These are phyloP conservation scores for Alternaria conjuncta DNA, from an alignment of 2,329 filamentous ascomycete genomes.

Conservation along the genomic window DNA sequence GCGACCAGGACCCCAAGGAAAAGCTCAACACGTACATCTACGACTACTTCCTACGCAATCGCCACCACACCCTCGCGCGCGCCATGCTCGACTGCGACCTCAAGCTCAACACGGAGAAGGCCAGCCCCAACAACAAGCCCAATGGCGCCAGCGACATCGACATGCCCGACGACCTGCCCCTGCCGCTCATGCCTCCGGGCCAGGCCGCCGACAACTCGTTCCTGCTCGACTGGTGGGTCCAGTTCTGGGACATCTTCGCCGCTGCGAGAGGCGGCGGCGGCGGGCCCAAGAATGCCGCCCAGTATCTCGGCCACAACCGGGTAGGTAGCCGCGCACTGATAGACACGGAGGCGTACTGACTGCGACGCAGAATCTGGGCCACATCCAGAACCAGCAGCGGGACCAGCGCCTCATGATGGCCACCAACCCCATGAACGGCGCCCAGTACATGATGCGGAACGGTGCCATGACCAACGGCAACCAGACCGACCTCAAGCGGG, in stretches of 20 bases:
- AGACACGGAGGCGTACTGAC: constrained; percentile 19
- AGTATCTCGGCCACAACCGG: constrained; percentile 84
- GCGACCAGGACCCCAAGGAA: constrained; percentile 50
- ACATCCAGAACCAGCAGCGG: constrained; percentile 69
- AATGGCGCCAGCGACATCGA: constrained; percentile 75
- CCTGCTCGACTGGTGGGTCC: constrained; percentile 94
- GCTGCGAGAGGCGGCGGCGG: constrained; percentile 70
- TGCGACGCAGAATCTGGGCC: constrained; percentile 65
- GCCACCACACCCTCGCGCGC: constrained; percentile 83
- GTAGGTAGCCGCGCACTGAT: constrained; percentile 58
- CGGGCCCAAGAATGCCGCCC: constrained; percentile 53
- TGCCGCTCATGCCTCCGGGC: constrained; percentile 68
- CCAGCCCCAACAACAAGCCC: constrained; percentile 71
- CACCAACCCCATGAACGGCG: constrained; percentile 57
- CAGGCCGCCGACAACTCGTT: constrained; percentile 77
- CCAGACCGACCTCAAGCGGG: constrained; percentile 70
- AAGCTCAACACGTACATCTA: constrained; percentile 87
- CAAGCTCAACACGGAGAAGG: constrained; percentile 66
- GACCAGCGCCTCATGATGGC: constrained; percentile 75
- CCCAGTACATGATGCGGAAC: constrained; percentile 61
- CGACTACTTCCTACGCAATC: constrained; percentile 86
- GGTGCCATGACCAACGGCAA: constrained; percentile 64
- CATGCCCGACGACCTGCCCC: constrained; percentile 84
- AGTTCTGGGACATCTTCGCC: constrained; percentile 96
- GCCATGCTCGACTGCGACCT: constrained; percentile 55